phyloP scores from a whole-genome alignment of 345 rosid species.

The Euphorbia pulcherrima region DNA sequence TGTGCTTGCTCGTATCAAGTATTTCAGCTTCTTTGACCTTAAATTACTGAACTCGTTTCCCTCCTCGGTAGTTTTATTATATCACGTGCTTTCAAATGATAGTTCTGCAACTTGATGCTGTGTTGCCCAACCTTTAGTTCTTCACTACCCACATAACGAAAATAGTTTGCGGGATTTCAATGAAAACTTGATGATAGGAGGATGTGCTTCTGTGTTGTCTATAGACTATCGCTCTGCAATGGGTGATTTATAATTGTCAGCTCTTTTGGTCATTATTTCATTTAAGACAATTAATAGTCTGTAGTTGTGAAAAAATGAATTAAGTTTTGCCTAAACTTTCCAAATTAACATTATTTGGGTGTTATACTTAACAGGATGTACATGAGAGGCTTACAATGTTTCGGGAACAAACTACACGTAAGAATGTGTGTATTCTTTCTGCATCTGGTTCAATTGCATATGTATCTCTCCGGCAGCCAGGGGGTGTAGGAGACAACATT shows the following conservation, averaged over 20 bases:
- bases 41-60: not conserved
- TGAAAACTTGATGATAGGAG: not conserved
- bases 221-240: not conserved
- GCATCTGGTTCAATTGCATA: slow-evolving; percentile 80
- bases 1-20: not conserved
- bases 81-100: not conserved
- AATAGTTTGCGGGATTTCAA: not conserved
- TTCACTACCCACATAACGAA: no score
- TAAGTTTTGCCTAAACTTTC: not conserved
- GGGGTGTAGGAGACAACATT: slow-evolving; percentile 67
- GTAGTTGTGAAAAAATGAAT: not conserved
- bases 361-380: slow-evolving; percentile 84
- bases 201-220: not conserved
- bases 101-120: not conserved
- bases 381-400: slow-evolving; percentile 60
- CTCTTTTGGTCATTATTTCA: slow-evolving; percentile 2
- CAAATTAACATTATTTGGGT: slow-evolving; percentile 20
- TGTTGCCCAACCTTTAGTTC: not conserved
- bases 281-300: not conserved
- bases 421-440: slow-evolving; percentile 76
- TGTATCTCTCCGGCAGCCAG: slow-evolving; percentile 76
- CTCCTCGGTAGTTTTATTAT: not conserved
- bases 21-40: not conserved
- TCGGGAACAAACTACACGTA: slow-evolving; percentile 72
- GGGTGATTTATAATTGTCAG: not conserved